phyloP scores from a whole-genome alignment of 2,329 filamentous ascomycete genomes.

The Phyllosticta ampelicida region DNA sequence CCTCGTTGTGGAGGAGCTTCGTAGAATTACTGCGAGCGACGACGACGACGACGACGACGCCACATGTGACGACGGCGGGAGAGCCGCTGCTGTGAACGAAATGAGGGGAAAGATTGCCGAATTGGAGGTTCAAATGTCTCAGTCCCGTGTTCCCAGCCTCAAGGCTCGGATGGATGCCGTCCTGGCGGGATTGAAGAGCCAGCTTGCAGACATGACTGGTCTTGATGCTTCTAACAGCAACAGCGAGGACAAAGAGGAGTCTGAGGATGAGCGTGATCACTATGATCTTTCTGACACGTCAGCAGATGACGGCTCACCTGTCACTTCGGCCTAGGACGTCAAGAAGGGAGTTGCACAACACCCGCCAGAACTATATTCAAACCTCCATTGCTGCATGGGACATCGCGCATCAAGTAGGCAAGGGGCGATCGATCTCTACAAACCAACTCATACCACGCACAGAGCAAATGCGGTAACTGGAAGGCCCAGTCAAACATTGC shows the following conservation, averaged over 20 bases:
- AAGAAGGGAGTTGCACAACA: too few relatives aligned
- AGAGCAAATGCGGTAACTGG: too few relatives aligned
- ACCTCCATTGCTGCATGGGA: too few relatives aligned
- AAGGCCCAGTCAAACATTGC: too few relatives aligned
- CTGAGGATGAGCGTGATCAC: background rate
- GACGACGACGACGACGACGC: slow-evolving; percentile 29
- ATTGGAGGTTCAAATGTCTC: slow-evolving; percentile 23
- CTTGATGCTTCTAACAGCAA: background rate
- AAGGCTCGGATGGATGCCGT: slow-evolving; percentile 22
- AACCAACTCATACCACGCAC: too few relatives aligned
- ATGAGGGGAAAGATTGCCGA: slow-evolving; percentile 24
- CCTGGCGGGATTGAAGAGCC: slow-evolving; percentile 21
- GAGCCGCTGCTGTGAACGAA: slow-evolving; percentile 18
- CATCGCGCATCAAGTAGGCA: too few relatives aligned
- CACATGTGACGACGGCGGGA: slow-evolving; percentile 19
- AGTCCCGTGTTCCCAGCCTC: slow-evolving; percentile 25
- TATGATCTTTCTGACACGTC: too few relatives aligned
- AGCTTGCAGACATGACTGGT: slow-evolving; percentile 17
- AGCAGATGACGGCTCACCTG: too few relatives aligned
- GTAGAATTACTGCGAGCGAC: slow-evolving; percentile 25
- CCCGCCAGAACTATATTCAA: too few relatives aligned
- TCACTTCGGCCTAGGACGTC: too few relatives aligned
- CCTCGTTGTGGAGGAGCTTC: slow-evolving; percentile 25
- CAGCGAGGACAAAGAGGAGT: background rate
- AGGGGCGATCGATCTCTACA: too few relatives aligned